Evolutionary conservation across 1,139 yeast genomes (phyloP).

Genomic region (Taphrina pruni): DNA sequence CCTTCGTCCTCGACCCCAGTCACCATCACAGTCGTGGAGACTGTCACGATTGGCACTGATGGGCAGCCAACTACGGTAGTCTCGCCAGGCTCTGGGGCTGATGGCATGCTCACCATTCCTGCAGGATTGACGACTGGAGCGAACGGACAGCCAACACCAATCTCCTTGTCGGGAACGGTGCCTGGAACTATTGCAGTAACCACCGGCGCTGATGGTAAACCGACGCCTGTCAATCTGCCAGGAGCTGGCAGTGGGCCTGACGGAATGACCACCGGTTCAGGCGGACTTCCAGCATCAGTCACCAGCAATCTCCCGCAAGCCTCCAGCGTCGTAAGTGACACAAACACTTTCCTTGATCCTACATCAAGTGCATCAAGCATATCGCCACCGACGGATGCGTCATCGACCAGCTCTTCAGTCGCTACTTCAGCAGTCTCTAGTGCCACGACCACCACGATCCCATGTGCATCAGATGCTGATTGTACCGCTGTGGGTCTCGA

Average conservation of each 20-base stretch:
- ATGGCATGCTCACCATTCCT: background rate
- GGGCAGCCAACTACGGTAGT: background rate
- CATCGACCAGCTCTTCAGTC: background rate
- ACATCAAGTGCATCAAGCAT: background rate
- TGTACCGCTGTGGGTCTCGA: constrained; percentile 3
- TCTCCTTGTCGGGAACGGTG: constrained; percentile 1
- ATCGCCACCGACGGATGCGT: background rate
- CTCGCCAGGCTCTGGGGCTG: background rate
- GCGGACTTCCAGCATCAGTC: background rate
- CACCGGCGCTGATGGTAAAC: constrained; percentile 4
- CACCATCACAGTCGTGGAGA: background rate
- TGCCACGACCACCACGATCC: constrained; percentile 8
- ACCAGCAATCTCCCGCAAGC: background rate
- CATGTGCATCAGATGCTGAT: constrained; percentile 11
- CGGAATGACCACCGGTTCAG: background rate
- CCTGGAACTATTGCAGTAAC: background rate
- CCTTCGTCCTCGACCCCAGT: background rate
- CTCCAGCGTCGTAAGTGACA: background rate
- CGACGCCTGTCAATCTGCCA: background rate
- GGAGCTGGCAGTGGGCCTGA: background rate
- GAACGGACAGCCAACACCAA: constrained; percentile 2
- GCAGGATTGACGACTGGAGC: background rate
- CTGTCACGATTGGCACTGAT: background rate
- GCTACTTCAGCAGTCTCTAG: background rate
- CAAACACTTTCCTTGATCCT: background rate